Evolutionary conservation across 148 eudicot species (phyloP).

Genomic region (Beta vulgaris): DNA sequence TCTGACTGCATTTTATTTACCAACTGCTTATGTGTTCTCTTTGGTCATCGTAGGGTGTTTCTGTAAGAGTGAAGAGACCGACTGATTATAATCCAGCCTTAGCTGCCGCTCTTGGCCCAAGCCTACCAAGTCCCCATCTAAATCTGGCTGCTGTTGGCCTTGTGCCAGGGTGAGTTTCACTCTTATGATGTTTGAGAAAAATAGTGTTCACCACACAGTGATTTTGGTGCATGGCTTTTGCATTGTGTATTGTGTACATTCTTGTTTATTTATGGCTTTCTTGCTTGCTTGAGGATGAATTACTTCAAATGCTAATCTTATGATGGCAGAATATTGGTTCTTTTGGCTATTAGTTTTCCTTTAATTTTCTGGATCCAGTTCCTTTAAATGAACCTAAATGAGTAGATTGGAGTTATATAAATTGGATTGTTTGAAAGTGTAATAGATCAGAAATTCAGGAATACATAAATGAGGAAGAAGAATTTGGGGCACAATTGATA

Average conservation of each 20-base stretch:
- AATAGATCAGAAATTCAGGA: not conserved
- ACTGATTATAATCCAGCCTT: constrained; percentile 88
- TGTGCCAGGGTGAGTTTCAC: constrained; percentile 61
- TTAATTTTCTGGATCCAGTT: not conserved
- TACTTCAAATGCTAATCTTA: too few relatives aligned
- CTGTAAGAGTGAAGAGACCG: constrained; percentile 86
- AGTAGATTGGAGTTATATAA: too few relatives aligned
- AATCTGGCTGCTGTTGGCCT: constrained; percentile 87
- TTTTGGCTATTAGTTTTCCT: too few relatives aligned
- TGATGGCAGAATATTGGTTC: too few relatives aligned
- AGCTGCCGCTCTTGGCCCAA: constrained; percentile 89
- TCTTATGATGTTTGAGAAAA: not conserved
- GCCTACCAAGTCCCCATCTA: constrained; percentile 77
- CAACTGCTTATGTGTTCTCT: constrained; percentile 19
- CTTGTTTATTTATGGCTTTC: not conserved
- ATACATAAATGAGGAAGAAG: too few relatives aligned
- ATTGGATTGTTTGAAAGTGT: too few relatives aligned
- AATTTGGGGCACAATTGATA: too few relatives aligned
- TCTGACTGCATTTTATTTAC: constrained; percentile 12
- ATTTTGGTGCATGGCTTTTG: not conserved
- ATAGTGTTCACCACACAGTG: not conserved
- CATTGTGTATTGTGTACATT: not conserved
- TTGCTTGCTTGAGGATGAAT: not conserved
- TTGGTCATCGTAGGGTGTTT: constrained; percentile 58
- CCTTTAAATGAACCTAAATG: too few relatives aligned